Base-by-base conservation (phyloP, 2,329 filamentous ascomycete genomes). In the Lasiodiplodia theobromae region DNA sequence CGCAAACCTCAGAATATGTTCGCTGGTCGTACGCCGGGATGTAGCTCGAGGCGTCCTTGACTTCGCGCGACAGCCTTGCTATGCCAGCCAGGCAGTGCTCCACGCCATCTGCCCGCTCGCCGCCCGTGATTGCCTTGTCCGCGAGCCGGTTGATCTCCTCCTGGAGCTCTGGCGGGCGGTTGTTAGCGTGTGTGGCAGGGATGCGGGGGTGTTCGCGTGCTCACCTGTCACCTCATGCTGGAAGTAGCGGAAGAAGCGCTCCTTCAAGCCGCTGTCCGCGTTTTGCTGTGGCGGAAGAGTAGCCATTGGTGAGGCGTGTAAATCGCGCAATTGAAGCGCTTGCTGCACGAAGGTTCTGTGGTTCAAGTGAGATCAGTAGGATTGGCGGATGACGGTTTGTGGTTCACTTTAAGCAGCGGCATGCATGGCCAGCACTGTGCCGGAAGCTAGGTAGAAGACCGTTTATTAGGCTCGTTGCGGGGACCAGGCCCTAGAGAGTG, bases 1-100 rank as follows among this genome's bases (percentile, higher is more conserved):
- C n/a, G 69, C 75, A 67, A 80, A 94, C 92, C 82, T 94, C 89
- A 53, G 90, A 88, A 76, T 97, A 98, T 28, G 91, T 91, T 73
- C 92, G 89, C 78, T 96, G 93, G 75, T 98, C 96, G 77, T 97
- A 96, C 8, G 93, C 89, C 2, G 96, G 94, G 18, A 97, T 88
- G 72, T 91, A 93, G 68, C 90, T 89, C 1, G 91, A 88, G 0
- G 92, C 92, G 80, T 97, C 94, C 72, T 92, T 91, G 49, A 97
- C 92, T 74, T 96, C 91, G 71, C 91, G 91, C 1, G 93, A 94
- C 18, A 98, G 86, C 68, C 89, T 88, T 37, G 92, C 90, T 74
- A 98, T 96, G 70, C 89, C 88, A 18, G 91, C 89, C 16, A 97
- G 86, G 72, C 94, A 91, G 74, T 92, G 88, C 73, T 97, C 94